Evolutionary conservation across 2,329 filamentous ascomycete species (phyloP).

Genomic region (Zarea fungicola): DNA sequence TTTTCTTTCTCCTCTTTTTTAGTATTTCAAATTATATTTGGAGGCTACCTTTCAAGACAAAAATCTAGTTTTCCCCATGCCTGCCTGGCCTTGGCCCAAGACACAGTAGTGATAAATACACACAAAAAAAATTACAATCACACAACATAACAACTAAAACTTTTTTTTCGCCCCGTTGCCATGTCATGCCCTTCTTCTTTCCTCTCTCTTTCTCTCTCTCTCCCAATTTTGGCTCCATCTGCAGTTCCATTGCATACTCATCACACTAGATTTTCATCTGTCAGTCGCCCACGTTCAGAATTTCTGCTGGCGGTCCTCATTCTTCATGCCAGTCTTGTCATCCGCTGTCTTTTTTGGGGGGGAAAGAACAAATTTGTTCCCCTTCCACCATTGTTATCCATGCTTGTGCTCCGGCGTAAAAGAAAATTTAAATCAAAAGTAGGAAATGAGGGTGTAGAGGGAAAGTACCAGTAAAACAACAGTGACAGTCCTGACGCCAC

Average conservation of each 20-base stretch:
- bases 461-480: slow-evolving; percentile 2
- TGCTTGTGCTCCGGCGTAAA: slow-evolving; percentile 6
- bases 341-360: not conserved
- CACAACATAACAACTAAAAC: slow-evolving; percentile 8
- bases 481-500: not conserved
- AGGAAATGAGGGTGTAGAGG: not conserved
- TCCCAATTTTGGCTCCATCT: not conserved
- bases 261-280: slow-evolving; percentile 2
- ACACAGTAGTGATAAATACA: slow-evolving; percentile 4
- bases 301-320: too few relatives aligned
- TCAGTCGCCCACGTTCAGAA: too few relatives aligned
- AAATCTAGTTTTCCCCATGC: slow-evolving; percentile 1
- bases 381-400: slow-evolving; percentile 9
- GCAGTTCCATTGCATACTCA: not conserved
- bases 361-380: not conserved
- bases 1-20: not conserved
- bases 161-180: slow-evolving; percentile 1
- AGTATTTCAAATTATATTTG: not conserved
- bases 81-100: not conserved
- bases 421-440: not conserved
- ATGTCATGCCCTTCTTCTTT: too few relatives aligned
- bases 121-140: slow-evolving; percentile 4
- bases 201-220: too few relatives aligned
- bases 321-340: not conserved
- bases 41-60: not conserved